A percentile compares a stretch with the other conserved stretches of the same genome.
phyloP scores from a whole-genome alignment of 805 yeast genomes.

The Tetrapisispora pingtungensis region DNA sequence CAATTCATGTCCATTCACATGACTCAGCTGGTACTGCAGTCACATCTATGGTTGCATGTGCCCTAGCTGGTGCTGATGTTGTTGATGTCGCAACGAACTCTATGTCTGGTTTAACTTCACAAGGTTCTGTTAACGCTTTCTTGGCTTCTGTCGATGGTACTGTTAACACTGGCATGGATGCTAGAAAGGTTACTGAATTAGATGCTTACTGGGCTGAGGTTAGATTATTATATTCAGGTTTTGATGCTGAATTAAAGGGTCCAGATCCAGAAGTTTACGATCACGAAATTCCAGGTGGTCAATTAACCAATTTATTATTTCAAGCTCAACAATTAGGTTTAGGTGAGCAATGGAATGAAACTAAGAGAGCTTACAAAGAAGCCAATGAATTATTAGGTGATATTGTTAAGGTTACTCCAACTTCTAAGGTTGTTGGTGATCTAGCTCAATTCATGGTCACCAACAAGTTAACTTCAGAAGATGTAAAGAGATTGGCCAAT shows the following conservation, averaged over 20 bases:
- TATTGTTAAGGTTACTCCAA: constrained; percentile 96
- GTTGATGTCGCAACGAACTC: constrained; percentile 97
- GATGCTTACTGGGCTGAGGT: constrained; percentile 98
- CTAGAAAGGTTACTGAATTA: constrained; percentile 61
- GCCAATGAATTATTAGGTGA: constrained; percentile 92
- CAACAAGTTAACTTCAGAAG: constrained; percentile 77
- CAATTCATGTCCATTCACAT: constrained; percentile 97
- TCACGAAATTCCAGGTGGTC: constrained; percentile 99
- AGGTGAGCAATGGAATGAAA: constrained; percentile 93
- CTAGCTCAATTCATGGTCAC: constrained; percentile 99
- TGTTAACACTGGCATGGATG: constrained; percentile 61
- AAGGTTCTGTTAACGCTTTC: constrained; percentile 90
- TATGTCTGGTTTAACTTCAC: constrained; percentile 97
- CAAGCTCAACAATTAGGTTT: constrained; percentile 98
- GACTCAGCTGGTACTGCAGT: constrained; percentile 99
- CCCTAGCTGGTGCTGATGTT: constrained; percentile 93
- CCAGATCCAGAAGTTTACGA: constrained; percentile 98
- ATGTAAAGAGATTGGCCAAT: constrained; percentile 76
- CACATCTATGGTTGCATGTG: constrained; percentile 91
- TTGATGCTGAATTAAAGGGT: constrained; percentile 97
- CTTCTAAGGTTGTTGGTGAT: constrained; percentile 99
- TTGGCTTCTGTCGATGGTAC: constrained; percentile 88
- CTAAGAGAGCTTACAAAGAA: constrained; percentile 85
- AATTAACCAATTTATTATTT: constrained; percentile 92
- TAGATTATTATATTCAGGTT: constrained; percentile 91